Conservation (phyloP, 1,284 basidiomycete genomes). For the Cutaneotrichosporon cutaneum region DNA sequence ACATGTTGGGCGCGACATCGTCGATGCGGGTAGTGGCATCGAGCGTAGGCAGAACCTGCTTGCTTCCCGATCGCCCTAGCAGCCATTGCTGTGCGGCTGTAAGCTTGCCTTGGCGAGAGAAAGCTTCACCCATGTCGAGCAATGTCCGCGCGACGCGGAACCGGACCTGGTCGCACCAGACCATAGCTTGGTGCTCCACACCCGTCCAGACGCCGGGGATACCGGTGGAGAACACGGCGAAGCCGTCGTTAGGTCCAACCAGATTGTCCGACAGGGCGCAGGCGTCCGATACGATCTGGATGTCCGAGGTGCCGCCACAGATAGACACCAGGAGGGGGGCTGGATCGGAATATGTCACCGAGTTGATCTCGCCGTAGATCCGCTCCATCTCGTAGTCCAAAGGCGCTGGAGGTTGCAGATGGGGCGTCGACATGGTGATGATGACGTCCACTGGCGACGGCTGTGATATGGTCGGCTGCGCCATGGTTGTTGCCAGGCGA, state of each 20-base stretch:
- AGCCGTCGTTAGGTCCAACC: constrained; percentile 55
- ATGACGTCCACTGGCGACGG: constrained; percentile 63
- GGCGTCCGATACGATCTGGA: constrained; percentile 88
- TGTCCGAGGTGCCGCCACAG: constrained; percentile 88
- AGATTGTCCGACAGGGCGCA: constrained; percentile 63
- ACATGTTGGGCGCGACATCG: constrained; percentile 18
- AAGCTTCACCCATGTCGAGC: constrained; percentile 62
- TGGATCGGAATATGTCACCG: constrained; percentile 55
- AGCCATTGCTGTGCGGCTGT: constrained; percentile 20
- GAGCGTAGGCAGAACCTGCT: background rate
- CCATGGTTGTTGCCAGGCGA: constrained; percentile 50
- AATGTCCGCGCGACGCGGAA: constrained; percentile 78
- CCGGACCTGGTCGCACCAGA: constrained; percentile 98
- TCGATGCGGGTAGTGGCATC: background rate
- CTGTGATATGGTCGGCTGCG: constrained; percentile 55
- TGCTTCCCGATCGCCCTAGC: background rate
- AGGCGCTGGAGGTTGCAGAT: constrained; percentile 80
- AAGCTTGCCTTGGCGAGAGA: constrained; percentile 16
- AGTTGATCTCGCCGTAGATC: constrained; percentile 60
- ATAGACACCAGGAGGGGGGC: constrained; percentile 70
- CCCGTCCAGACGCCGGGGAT: constrained; percentile 90
- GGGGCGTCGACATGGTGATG: constrained; percentile 93
- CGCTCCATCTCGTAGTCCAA: constrained; percentile 70
- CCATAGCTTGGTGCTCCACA: constrained; percentile 92
- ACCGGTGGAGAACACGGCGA: constrained; percentile 80